Evolutionary conservation across 208 protist genomes (phyloP), one percentile per base, ranked within the genome.

Genomic region (Trypanosomatidae sp.): DNA sequence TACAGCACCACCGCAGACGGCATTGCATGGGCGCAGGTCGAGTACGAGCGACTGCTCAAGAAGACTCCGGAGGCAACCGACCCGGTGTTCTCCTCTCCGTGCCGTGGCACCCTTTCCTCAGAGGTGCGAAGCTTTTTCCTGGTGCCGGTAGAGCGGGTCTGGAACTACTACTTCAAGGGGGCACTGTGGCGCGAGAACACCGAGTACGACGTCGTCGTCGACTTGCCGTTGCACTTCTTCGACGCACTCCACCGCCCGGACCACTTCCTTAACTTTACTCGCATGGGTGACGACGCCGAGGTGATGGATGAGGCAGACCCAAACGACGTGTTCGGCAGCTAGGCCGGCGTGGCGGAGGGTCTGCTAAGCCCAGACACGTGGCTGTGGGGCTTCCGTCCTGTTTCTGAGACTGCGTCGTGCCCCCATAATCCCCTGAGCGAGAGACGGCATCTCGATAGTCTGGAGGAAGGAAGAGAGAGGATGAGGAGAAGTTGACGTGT

Each of bases 121-220:
- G 83, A 88, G 59, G 75, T 84, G 13, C 79, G 88, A 22, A 86
- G 91, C 10, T 97, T 97, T 69, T 95, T 94, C 69, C 71, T 95
- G 17, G 88, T 95, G 19, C 93, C 93, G 5, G 70, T 67, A 3
- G 88, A 90, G 62, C 83, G 84, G 13, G 73, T 70, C 64, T 97
- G 93, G 91, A 97, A 97, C 79, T 93, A 95, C 81, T 86, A 83
- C 68, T 97, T 97, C 80, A 86, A 83, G n/a, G 89, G 90, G 13
- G 85, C 89, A 33, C 62, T 86, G 41, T 95, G 91, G 91, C 84
- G 84, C 73, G 89, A 95, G 56, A 80, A 79, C 50, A 87, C 76
- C 50, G 84, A 89, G 69, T 97, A 91, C 77, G 88, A 95, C 47
- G 89, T 95, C 15, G 74, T 71, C 19, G 90, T 89, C 17, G 91